phyloP scores from a whole-genome alignment of 2,329 filamentous ascomycete species.

The Aspergillus awamori region DNA sequence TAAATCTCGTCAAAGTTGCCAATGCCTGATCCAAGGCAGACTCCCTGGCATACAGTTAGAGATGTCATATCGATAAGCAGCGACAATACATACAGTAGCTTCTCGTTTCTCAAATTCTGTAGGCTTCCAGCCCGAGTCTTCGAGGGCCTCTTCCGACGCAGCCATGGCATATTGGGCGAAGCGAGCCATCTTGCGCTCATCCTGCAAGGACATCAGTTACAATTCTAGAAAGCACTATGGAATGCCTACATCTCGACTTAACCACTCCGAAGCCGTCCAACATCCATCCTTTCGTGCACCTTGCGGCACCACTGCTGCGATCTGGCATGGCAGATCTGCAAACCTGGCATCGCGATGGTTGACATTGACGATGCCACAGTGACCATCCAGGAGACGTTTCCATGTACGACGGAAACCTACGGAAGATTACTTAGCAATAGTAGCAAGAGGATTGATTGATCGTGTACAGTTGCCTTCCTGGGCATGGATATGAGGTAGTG shows the following conservation, averaged over 20 bases:
- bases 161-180: conserved; percentile 93
- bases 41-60: conserved; percentile 57
- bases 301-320: conserved; percentile 78
- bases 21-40: conserved; percentile 93
- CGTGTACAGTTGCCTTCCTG: conserved; percentile 22
- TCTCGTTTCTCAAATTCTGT: conserved; percentile 65
- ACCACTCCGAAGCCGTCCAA: conserved; percentile 50
- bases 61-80: neutral
- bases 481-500: conserved; percentile 25
- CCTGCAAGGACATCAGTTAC: conserved; percentile 42
- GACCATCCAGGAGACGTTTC: conserved; percentile 75
- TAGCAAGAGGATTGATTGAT: neutral
- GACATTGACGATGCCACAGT: conserved; percentile 79
- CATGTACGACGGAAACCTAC: conserved; percentile 73
- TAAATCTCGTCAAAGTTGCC: conserved; percentile 92
- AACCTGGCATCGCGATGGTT: conserved; percentile 65
- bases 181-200: conserved; percentile 78
- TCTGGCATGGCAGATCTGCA: conserved; percentile 74
- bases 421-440: conserved; percentile 12
- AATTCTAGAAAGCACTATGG: neutral
- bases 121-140: conserved; percentile 77
- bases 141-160: conserved; percentile 80
- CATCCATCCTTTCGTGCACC: conserved; percentile 50
- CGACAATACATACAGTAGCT: conserved; percentile 59
- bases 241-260: conserved; percentile 44